These are phyloP conservation scores for Linum usitatissimum DNA, from an alignment of 345 rosid genomes.

Conservation along the genomic window DNA sequence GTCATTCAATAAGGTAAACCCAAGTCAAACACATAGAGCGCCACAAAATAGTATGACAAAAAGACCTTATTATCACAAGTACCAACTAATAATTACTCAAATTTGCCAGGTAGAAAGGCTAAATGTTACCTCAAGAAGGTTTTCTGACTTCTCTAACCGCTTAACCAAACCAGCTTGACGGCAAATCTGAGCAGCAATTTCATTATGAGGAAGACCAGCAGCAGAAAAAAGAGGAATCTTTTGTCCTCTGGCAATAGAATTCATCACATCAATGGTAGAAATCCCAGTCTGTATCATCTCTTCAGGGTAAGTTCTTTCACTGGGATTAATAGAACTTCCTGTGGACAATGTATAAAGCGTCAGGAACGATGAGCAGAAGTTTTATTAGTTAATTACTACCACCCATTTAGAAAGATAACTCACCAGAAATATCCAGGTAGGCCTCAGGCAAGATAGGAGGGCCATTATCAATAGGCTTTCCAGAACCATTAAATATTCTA, in stretches of 20 bases:
- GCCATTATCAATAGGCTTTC: constrained; percentile 93
- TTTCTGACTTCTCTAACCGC: constrained; percentile 69
- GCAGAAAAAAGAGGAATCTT: constrained; percentile 97
- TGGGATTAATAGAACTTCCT: constrained; percentile 97
- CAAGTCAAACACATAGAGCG: too few species aligned
- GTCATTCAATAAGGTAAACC: too few species aligned
- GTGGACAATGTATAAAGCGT: constrained; percentile 8
- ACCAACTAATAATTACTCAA: background rate
- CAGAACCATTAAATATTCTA: constrained; percentile 92
- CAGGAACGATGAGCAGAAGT: constrained; percentile 3
- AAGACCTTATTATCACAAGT: background rate
- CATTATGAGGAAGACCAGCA: constrained; percentile 98
- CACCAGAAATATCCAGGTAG: constrained; percentile 89
- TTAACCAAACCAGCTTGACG: constrained; percentile 98
- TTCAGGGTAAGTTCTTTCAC: constrained; percentile 97
- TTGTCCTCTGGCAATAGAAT: constrained; percentile 96
- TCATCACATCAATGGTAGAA: constrained; percentile 96
- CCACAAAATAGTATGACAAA: too few species aligned
- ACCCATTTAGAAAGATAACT: constrained; percentile 9
- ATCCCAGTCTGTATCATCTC: constrained; percentile 99
- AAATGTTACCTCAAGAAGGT: constrained; percentile 63
- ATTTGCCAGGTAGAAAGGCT: background rate
- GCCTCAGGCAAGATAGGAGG: constrained; percentile 93
- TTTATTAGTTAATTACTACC: background rate
- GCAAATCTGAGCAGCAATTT: constrained; percentile 97